Evolutionary conservation across 2,329 filamentous ascomycete species (phyloP), one percentile per base, ranked within the genome.

Genomic region (Penicillium freii): DNA sequence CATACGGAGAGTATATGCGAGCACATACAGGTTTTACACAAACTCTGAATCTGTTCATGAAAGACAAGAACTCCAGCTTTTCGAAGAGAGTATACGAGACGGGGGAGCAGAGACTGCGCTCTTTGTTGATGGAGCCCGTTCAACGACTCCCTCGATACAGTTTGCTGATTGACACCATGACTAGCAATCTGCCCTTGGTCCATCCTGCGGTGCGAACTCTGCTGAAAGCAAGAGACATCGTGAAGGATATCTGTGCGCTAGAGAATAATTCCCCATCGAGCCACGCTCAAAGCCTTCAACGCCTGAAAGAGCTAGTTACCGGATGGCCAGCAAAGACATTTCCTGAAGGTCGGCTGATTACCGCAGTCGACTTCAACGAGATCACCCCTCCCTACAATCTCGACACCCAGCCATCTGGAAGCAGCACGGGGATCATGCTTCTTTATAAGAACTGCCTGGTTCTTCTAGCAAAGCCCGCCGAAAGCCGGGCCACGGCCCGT

Each of bases 171-270:
- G 94, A 99, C 77, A 92, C 95, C 69, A 97, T 99, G 69, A 85
- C 94, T 47, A 87, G 88, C 63, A 92, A 89, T 59, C 82, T 97
- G 19, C 92, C 93, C 5, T 85, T 92, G 50, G 87, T 89, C 9
- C 92, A 97, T 71, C 90, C 92, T 3, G 92, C 92, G 0, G 81
- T 96, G 52, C 88, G 89, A 64, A 82, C 84, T 3, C 87, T 99
- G 76, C 83, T 97, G 42, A 92, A 91, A 71, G 92, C 94, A 0
- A 84, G 93, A 63, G 94, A 97, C 72, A 90, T 96, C 52, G 92
- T 99, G 64, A 92, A 92, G 21, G 94, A 96, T 53, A 99, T 99
- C 43, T 99, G 94, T 75, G 95, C 93, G 17, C 87, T 97, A 77
- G 93, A 97, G 67, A 82, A 89, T 77, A 71, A 89, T 68, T 68